These are phyloP conservation scores for Populus hybrid DNA, from an alignment of 441 rosid genomes.

Conservation along the genomic window DNA sequence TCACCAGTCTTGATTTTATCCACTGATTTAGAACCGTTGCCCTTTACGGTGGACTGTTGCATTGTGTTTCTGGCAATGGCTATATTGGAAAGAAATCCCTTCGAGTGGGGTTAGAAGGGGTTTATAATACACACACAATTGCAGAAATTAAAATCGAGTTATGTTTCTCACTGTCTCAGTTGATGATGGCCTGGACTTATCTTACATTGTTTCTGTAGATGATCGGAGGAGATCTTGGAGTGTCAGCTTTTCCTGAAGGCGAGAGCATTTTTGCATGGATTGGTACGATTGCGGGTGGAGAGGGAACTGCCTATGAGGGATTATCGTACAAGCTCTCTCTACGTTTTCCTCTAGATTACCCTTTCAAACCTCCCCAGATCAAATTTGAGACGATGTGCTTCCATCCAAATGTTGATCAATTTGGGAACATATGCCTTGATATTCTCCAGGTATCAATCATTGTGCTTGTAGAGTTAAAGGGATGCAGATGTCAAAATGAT, in stretches of 20 bases:
- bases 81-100: neutral
- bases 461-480: neutral
- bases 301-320: slow-evolving; percentile 57
- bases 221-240: slow-evolving; percentile 54
- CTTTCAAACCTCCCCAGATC: slow-evolving; percentile 69
- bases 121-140: neutral
- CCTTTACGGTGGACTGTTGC: neutral
- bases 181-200: neutral
- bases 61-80: neutral
- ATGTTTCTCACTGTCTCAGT: neutral
- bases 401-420: slow-evolving; percentile 69
- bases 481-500: neutral
- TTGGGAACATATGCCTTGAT: slow-evolving; percentile 71
- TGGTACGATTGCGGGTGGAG: slow-evolving; percentile 65
- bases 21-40: neutral
- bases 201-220: slow-evolving; percentile 32
- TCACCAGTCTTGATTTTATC: neutral
- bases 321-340: slow-evolving; percentile 55
- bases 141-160: neutral
- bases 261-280: slow-evolving; percentile 60
- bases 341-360: slow-evolving; percentile 55
- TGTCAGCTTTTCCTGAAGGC: slow-evolving; percentile 61
- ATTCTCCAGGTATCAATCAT: slow-evolving; percentile 54
- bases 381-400: slow-evolving; percentile 64
- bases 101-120: neutral